These are phyloP conservation scores for Cerrena zonata DNA, from an alignment of 1,284 basidiomycete genomes.

Conservation along the genomic window DNA sequence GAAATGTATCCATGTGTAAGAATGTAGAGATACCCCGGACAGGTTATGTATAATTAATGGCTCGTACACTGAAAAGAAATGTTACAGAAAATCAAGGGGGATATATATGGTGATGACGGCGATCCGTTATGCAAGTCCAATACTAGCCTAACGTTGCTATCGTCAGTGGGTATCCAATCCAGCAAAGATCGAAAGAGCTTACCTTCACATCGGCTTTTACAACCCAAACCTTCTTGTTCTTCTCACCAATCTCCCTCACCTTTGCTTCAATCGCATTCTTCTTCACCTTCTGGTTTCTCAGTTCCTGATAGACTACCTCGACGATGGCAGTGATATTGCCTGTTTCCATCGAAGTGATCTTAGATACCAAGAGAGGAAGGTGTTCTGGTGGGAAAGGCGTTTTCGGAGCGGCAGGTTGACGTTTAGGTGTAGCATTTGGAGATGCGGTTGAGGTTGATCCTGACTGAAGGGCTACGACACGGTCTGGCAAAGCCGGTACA, in stretches of 20 bases:
- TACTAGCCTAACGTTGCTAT: not conserved
- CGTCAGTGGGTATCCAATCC: not conserved
- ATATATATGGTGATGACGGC: too few relatives aligned
- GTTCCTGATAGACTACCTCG: constrained; percentile 64
- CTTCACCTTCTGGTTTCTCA: constrained; percentile 62
- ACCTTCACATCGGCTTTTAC: constrained; percentile 39
- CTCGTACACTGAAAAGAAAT: too few relatives aligned
- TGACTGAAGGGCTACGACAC: constrained; percentile 12
- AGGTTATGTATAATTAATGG: too few relatives aligned
- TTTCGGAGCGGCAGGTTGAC: constrained; percentile 41
- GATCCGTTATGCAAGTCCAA: not conserved
- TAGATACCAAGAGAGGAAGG: constrained; percentile 51
- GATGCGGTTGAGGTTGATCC: constrained; percentile 10
- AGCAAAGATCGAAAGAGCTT: not conserved
- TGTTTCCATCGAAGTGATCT: constrained; percentile 51
- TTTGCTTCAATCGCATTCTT: constrained; percentile 79
- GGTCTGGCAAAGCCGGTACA: constrained; percentile 36
- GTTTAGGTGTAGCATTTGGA: constrained; percentile 22
- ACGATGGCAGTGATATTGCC: constrained; percentile 60
- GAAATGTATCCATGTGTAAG: not conserved
- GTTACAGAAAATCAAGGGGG: too few relatives aligned
- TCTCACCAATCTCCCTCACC: constrained; percentile 66
- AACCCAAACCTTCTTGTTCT: constrained; percentile 66
- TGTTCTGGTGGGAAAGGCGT: constrained; percentile 63
- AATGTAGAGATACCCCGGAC: not conserved